Evolutionary conservation across 2,329 filamentous ascomycete species (phyloP), one percentile per base, ranked within the genome.

Genomic region (Exophiala alcalophila): DNA sequence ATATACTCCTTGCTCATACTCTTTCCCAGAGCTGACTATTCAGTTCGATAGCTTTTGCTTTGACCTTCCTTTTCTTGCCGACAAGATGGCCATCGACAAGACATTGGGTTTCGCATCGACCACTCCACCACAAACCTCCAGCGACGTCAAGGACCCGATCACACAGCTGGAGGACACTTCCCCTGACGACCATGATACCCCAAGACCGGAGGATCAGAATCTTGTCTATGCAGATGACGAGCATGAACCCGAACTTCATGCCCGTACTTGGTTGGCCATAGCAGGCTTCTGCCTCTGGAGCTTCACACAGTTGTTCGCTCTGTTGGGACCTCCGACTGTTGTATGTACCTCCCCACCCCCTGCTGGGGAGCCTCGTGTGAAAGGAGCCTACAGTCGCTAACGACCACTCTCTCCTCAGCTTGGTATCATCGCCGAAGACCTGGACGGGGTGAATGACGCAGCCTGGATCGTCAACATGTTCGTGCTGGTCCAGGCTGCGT

Each of bases 401-500:
- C 21, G 11, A 6, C 8, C 18, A 10, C 11, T 15, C 12, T 21
- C 9, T 12, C 11, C 12, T 8, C 21, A 42, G 38, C 38, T 42
- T 15, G 19, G n/a, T 11, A 35, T 35, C 30, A 42, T 42, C 21
- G 38, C 15, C 6, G 23, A 7, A 8, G 34, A 32, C 25, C 25
- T 47, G 5, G 18, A 44, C 19, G 25, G 4, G 4, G 18, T 23
- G 8, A 23, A 27, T 4, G 19, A 7, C 10, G 11, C 32, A 15
- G 35, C 38, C 4, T 50, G 42, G 43, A 28, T 50, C 3, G 6
- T 34, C 9, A 47, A 29, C 24, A 28, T 43, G 4, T n/a, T 50
- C 14, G 21, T 24, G 4, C 25, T 50, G n/a, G 24, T 27, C 6
- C 47, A 50, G 35, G 42, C 36, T 4, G 47, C 43, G 10, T 15